Base-by-base conservation (phyloP, 2,329 filamentous ascomycete genomes). In the Fusarium gaditjirri region DNA sequence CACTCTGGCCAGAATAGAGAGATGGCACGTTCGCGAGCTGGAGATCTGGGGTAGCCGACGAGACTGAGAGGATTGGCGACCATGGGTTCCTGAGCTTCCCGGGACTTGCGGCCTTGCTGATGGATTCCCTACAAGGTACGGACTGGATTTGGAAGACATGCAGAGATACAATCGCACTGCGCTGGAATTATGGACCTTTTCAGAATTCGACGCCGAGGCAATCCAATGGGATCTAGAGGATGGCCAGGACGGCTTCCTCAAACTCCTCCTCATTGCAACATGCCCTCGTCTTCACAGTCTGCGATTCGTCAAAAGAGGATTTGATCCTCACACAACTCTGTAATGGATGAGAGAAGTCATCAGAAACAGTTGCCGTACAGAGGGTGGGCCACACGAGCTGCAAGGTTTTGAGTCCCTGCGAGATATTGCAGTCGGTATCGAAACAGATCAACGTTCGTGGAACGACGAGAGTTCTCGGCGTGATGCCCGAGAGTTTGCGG, bases 41-140 rank as follows among this genome's bases (percentile, higher is more conserved):
- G 72, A 75, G 5, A 38, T 71, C 4, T 75, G 72, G 72, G 72
- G 72, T 3, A 71, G 39, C 12, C 72, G 72, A 21, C 6, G 27
- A 4, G 16, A 1, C 3, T 75, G 57, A 70, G 14, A 38, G 6
- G 72, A 71, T 11, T 75, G 72, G 72, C 63, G 67, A 10, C 3
- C 46, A 3, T 61, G 70, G 63, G 25, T 17, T 23, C 27, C 54
- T 7, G 12, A n/a, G 5, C 6, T 21, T 21, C 29, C 36, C 2
- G n/a, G 35, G 1, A 4, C 27, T 7, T 50, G 56, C 27, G 3
- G 6, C 11, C 31, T 65, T 21, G 29, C 47, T 1, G 33, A 43
- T 2, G 39, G 11, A 5, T 9, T 23, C 1, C 25, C 62, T 7
- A 38, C 39, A 3, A 55, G 42, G 17, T 12, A 16, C 2, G 7